Percentiles rank a stretch among this genome's conserved stretches.
Conservation (phyloP, 805 yeast species). For the Saccharomyces eubayanus region DNA sequence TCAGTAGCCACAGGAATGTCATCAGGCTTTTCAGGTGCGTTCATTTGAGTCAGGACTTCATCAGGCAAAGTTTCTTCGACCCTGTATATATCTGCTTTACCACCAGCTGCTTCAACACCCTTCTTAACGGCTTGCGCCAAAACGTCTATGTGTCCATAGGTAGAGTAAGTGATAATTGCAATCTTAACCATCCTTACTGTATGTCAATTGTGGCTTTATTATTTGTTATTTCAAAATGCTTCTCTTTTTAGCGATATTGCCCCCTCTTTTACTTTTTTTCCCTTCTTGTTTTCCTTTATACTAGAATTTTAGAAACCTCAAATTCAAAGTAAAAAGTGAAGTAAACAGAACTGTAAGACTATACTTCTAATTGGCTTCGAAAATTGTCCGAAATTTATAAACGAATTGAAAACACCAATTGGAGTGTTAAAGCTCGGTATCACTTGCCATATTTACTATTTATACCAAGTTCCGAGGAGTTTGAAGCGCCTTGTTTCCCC, state of each 20-base stretch:
- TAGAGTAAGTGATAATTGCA: slow-evolving; percentile 59
- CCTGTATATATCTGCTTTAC: slow-evolving; percentile 60
- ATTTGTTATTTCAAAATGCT: neutral
- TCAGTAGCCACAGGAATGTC: slow-evolving; percentile 49
- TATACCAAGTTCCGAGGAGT: neutral
- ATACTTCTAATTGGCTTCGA: neutral
- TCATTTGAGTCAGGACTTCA: slow-evolving; percentile 48
- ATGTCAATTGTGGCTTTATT: neutral
- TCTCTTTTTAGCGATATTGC: neutral
- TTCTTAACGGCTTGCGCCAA: slow-evolving; percentile 60
- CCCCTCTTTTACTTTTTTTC: neutral
- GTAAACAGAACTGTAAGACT: neutral
- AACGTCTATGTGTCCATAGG: slow-evolving; percentile 66
- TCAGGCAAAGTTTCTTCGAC: slow-evolving; percentile 68
- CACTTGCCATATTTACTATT: neutral
- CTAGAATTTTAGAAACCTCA: neutral
- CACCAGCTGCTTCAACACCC: slow-evolving; percentile 69
- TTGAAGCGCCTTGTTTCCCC: neutral
- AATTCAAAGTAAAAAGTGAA: neutral
- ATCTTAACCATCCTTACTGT: slow-evolving; percentile 27
- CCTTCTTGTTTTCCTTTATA: slow-evolving; percentile 2
- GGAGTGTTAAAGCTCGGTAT: neutral
- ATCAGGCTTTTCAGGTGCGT: slow-evolving; percentile 57
- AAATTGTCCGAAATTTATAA: neutral
- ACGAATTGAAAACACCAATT: neutral